Evolutionary conservation across 306 rosid genomes (phyloP).

Genomic region (Neltuma alba): DNA sequence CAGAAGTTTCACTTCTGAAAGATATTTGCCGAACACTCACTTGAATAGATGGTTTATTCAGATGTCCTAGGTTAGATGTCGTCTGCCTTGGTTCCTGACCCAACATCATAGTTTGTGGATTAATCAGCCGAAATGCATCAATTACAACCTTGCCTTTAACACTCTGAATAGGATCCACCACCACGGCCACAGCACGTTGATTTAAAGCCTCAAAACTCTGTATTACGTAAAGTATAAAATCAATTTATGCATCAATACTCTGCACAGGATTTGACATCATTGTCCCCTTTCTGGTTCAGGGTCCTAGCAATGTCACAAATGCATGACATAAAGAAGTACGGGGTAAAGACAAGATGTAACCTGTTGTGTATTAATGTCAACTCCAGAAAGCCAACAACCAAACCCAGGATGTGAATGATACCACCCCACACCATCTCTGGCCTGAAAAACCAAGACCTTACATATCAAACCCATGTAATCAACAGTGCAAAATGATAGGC

Average conservation of each 20-base stretch:
- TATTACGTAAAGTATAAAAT: conserved; percentile 22
- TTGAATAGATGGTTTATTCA: conserved; percentile 93
- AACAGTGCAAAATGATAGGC: conserved; percentile 1
- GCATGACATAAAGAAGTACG: neutral
- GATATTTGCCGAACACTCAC: conserved; percentile 49
- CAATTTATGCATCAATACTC: conserved; percentile 3
- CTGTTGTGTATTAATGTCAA: conserved; percentile 97
- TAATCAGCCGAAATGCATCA: conserved; percentile 93
- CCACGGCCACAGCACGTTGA: conserved; percentile 98
- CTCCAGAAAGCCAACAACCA: conserved; percentile 99
- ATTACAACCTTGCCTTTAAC: conserved; percentile 98
- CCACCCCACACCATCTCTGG: conserved; percentile 99
- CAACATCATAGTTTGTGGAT: conserved; percentile 98
- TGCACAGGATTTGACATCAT: neutral
- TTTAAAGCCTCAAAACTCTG: conserved; percentile 97
- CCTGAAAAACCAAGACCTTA: conserved; percentile 49
- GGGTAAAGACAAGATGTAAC: conserved; percentile 43
- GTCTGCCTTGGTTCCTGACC: conserved; percentile 98
- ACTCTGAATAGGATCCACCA: conserved; percentile 97
- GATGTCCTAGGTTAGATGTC: conserved; percentile 93
- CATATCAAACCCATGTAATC: conserved; percentile 14
- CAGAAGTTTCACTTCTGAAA: conserved; percentile 14
- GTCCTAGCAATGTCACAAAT: neutral
- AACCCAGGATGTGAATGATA: conserved; percentile 99
- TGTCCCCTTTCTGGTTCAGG: neutral